Percentiles rank a stretch among this genome's conserved stretches.
These are phyloP conservation scores for Trypanosoma caninum DNA, from an alignment of 208 protist genomes.

Conservation along the genomic window DNA sequence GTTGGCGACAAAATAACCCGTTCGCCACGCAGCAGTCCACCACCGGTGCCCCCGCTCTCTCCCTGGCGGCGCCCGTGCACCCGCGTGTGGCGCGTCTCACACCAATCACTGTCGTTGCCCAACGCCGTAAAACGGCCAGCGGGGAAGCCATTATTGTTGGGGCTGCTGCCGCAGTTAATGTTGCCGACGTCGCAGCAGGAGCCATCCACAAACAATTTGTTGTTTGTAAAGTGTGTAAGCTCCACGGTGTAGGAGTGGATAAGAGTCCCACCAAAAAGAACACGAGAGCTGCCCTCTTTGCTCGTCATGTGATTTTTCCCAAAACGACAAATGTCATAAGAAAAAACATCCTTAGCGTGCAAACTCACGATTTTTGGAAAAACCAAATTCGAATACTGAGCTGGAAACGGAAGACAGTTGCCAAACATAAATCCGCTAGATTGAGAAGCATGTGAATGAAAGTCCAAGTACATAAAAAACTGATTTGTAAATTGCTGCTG, in stretches of 20 bases:
- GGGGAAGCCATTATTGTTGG: neutral
- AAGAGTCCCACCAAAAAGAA: constrained; percentile 73
- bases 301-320: constrained; percentile 59
- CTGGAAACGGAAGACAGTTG: constrained; percentile 68
- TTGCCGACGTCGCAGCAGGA: neutral
- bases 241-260: constrained; percentile 87
- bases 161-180: too few relatives aligned
- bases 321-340: constrained; percentile 76
- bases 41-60: neutral
- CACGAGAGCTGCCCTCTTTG: constrained; percentile 80
- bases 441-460: constrained; percentile 93
- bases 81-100: constrained; percentile 18
- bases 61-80: neutral
- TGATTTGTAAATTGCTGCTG: constrained; percentile 52
- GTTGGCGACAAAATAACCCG: too few relatives aligned
- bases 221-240: constrained; percentile 77
- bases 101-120: neutral
- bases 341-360: constrained; percentile 67
- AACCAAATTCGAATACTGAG: constrained; percentile 86
- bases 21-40: neutral
- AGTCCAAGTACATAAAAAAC: constrained; percentile 91
- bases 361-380: constrained; percentile 76
- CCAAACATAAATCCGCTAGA: constrained; percentile 91
- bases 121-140: neutral
- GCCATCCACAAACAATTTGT: constrained; percentile 57